Percentiles rank a stretch among this genome's conserved stretches.
phyloP scores from a whole-genome alignment of 768 basidiomycete genomes.

The Rhizopogon rudus region DNA sequence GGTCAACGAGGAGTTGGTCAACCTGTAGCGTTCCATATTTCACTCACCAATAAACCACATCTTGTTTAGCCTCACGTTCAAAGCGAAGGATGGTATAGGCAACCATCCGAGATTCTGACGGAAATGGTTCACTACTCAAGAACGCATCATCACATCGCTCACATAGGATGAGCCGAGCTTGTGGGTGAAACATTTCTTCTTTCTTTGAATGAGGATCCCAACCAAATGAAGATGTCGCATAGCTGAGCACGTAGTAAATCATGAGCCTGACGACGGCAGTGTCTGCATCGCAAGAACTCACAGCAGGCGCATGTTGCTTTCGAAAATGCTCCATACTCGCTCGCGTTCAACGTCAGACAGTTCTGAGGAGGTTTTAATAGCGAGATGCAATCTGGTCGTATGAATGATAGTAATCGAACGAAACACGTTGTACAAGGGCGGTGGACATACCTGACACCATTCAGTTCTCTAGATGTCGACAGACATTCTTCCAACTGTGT shows the following conservation, averaged over 20 bases:
- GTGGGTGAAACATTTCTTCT: constrained; percentile 53
- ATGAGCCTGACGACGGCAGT: not conserved
- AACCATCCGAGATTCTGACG: constrained; percentile 18
- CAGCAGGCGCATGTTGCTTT: constrained; percentile 54
- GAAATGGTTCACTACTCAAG: constrained; percentile 8
- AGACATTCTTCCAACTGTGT: constrained; percentile 16
- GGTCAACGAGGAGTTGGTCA: not conserved
- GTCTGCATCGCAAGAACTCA: constrained; percentile 13
- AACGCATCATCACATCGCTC: constrained; percentile 3
- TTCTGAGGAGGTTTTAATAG: constrained; percentile 22
- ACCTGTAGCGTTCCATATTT: not conserved
- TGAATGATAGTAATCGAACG: not conserved
- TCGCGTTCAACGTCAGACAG: constrained; percentile 32
- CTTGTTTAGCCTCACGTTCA: constrained; percentile 55
- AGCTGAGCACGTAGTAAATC: constrained; percentile 33
- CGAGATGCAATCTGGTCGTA: constrained; percentile 17
- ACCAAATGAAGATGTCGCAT: constrained; percentile 53
- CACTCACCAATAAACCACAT: constrained; percentile 67
- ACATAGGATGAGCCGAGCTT: constrained; percentile 59
- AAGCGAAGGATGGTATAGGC: constrained; percentile 67
- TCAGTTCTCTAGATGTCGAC: constrained; percentile 2
- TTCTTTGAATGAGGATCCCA: constrained; percentile 57
- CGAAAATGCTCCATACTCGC: constrained; percentile 47
- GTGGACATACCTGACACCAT: constrained; percentile 13
- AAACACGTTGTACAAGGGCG: not conserved